Evolutionary conservation across 192 early-diverging fungal genomes (phyloP), one percentile per base, ranked within the genome.

Genomic region (Phycomyces blakesleeanus): DNA sequence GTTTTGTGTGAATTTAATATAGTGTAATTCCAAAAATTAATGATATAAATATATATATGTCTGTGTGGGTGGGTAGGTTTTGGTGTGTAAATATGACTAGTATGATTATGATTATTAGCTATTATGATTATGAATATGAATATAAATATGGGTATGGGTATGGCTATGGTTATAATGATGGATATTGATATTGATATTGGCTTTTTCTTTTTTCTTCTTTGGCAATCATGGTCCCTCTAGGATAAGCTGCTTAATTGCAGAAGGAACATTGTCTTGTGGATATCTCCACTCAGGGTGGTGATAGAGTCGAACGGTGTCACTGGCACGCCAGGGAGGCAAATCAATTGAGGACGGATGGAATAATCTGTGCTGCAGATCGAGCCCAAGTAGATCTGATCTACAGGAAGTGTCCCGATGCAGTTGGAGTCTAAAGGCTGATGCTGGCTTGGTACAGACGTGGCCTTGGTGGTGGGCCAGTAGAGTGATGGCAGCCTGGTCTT

Each of bases 401-500:
- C 67, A 69, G 0, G 67, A 51, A 14, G 22, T 40, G 47, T 69
- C 67, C 20, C 60, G 53, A 63, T 69, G 67, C 20, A 60, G 53
- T 27, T 69, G 59, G 4, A 69, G 55, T 14, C 56, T 11, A 39
- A 54, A 53, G 20, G 49, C 34, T 51, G 41, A 38, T 11, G 74
- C 66, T 20, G 63, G 37, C 0, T 55, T 60, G 20, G 44, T 55
- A 51, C 81, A 83, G 0, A 60, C 47, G 20, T 54, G 54, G 4
- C 72, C 73, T 59, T 59, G 51, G n/a, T 60, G 64, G 61, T 80
- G 76, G 27, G 61, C 72, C 27, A 83, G 57, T 47, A 75, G 77
- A 0, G 79, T 81, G n/a, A 83, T 51, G 0, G 76, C 76, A 0
- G 81, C 81, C 55, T 83, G 81, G 67, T 83, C 81, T 50, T 83